Percentiles rank a stretch among this genome's conserved stretches.
phyloP scores from a whole-genome alignment of 2,329 filamentous ascomycete species.

The Periglandula ipomoeae region DNA sequence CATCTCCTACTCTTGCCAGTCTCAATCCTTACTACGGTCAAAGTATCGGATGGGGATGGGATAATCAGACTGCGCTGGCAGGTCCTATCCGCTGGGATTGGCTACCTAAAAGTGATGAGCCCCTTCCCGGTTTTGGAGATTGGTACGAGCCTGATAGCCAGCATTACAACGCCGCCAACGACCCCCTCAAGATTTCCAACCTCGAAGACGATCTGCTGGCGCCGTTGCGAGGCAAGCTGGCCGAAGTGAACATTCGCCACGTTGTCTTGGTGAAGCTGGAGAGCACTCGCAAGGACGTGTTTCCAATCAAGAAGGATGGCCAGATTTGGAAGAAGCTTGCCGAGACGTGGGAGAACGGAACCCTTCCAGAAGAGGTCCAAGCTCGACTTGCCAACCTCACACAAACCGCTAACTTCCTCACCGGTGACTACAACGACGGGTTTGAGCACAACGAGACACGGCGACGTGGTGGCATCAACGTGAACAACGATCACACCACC shows the following conservation, averaged over 20 bases:
- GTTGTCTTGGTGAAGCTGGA: constrained; percentile 33
- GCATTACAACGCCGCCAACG: constrained; percentile 25
- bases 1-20: constrained; percentile 19
- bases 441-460: constrained; percentile 18
- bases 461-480: constrained; percentile 29
- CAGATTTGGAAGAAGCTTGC: constrained; percentile 26
- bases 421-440: constrained; percentile 25
- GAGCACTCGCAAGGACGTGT: constrained; percentile 35
- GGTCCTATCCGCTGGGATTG: constrained; percentile 14
- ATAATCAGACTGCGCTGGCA: constrained; percentile 18
- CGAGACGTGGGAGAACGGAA: constrained; percentile 21
- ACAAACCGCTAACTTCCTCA: constrained; percentile 22
- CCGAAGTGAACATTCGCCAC: constrained; percentile 29
- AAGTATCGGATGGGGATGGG: constrained; percentile 18
- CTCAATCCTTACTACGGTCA: constrained; percentile 17
- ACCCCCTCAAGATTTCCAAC: constrained; percentile 33
- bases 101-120: constrained; percentile 13
- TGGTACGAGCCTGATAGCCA: constrained; percentile 15
- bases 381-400: constrained; percentile 20
- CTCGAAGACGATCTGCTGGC: constrained; percentile 23
- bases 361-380: constrained; percentile 22
- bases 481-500: constrained; percentile 29
- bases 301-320: constrained; percentile 31
- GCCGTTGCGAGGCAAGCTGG: constrained; percentile 16
- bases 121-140: constrained; percentile 17